Evolutionary conservation across 2,329 filamentous ascomycete species (phyloP).

Genomic region (Microcyclospora pomicola): DNA sequence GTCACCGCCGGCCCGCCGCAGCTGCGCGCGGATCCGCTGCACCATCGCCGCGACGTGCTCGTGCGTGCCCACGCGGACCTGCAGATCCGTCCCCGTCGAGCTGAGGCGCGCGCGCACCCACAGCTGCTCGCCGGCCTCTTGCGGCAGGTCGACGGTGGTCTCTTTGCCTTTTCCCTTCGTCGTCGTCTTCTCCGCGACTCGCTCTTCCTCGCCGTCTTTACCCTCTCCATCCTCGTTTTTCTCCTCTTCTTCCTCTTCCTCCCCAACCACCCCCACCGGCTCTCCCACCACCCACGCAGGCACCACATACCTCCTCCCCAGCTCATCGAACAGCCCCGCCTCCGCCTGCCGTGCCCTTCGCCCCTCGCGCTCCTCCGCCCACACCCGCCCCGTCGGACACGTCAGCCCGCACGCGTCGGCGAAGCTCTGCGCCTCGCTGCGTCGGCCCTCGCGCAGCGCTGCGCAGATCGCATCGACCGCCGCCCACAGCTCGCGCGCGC

Average conservation of each 20-base stretch:
- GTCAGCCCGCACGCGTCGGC: slow-evolving; percentile 56
- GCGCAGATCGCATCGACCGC: slow-evolving; percentile 55
- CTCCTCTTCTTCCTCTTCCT: slow-evolving; percentile 3
- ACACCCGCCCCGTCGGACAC: slow-evolving; percentile 27
- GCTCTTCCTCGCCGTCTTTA: slow-evolving; percentile 9
- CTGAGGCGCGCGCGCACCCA: slow-evolving; percentile 26
- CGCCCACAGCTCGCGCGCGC: slow-evolving; percentile 65
- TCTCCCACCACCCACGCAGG: slow-evolving; percentile 33
- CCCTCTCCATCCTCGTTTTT: slow-evolving; percentile 6
- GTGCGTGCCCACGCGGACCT: slow-evolving; percentile 22
- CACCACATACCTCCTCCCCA: slow-evolving; percentile 30
- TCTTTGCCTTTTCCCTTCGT: slow-evolving; percentile 21
- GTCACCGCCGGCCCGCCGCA: slow-evolving; percentile 23
- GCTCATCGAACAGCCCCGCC: slow-evolving; percentile 31
- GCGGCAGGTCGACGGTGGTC: slow-evolving; percentile 15
- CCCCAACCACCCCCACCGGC: slow-evolving; percentile 26
- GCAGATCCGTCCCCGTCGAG: slow-evolving; percentile 25
- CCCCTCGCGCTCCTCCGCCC: slow-evolving; percentile 9
- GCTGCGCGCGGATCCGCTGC: slow-evolving; percentile 48
- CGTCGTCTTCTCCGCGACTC: neutral
- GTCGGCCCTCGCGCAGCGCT: slow-evolving; percentile 43
- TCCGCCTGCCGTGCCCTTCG: slow-evolving; percentile 6
- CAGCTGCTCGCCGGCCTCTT: slow-evolving; percentile 12
- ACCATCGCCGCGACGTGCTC: slow-evolving; percentile 51
- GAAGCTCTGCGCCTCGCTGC: slow-evolving; percentile 56